phyloP scores from a whole-genome alignment of 176 grass and related monocot species.

The Zizania latifolia region DNA sequence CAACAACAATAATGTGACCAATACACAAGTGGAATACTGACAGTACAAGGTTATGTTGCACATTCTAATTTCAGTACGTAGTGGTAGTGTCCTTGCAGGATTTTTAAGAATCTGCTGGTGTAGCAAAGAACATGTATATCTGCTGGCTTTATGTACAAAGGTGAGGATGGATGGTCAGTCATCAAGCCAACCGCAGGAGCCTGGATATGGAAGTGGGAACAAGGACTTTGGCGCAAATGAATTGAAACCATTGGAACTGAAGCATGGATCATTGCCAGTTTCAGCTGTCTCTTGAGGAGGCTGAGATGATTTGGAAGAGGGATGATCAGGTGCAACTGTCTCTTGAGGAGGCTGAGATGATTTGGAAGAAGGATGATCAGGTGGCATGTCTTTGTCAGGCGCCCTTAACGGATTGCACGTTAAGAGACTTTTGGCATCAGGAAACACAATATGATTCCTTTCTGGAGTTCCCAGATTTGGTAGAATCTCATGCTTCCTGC shows the following conservation, averaged over 20 bases:
- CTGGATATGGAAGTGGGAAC: constrained; percentile 27
- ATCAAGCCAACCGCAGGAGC: constrained; percentile 43
- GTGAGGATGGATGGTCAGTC: constrained; percentile 6
- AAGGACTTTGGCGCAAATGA: constrained; percentile 33
- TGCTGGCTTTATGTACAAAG: background rate
- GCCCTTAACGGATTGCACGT: background rate
- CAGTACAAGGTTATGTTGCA: background rate
- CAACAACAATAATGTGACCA: background rate
- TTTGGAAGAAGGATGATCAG: background rate
- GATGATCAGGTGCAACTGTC: background rate
- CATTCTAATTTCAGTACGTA: background rate
- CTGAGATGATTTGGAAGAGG: background rate
- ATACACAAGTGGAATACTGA: background rate
- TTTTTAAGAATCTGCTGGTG: background rate
- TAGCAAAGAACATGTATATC: too few species aligned
- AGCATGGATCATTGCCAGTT: background rate
- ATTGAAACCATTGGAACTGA: background rate
- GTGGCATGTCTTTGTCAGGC: background rate
- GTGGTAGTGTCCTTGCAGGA: background rate
- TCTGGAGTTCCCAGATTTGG: constrained; percentile 34
- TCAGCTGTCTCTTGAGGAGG: background rate
- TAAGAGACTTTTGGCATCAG: background rate
- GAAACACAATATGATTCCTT: constrained; percentile 64
- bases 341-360: background rate
- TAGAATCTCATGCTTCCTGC: constrained; percentile 66